phyloP scores from a whole-genome alignment of 768 basidiomycete genomes.

The Collybiopsis luxurians region DNA sequence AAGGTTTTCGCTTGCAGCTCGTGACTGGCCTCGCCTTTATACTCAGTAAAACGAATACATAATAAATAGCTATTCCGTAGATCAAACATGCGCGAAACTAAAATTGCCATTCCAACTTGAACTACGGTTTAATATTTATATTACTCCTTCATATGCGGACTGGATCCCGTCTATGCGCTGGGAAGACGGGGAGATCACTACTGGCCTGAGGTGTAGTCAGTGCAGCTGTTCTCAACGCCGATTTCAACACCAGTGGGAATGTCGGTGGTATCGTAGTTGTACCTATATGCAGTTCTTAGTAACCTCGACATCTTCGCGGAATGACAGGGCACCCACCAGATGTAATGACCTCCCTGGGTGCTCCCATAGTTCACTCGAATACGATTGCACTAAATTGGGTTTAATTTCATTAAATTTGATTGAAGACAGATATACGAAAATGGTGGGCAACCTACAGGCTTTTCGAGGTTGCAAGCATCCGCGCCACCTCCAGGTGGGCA shows the following conservation, averaged over 20 bases:
- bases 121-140: no score
- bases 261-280: constrained; percentile 6
- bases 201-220: no score
- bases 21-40: no score
- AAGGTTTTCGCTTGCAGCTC: no score
- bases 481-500: constrained; percentile 4
- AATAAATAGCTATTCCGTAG: no score
- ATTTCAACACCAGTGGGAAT: constrained; percentile 3
- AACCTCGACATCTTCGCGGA: background rate
- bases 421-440: no score
- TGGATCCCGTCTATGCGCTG: no score
- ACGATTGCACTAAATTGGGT: constrained; percentile 2
- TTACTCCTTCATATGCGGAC: no score
- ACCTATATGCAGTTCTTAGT: background rate
- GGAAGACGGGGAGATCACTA: no score
- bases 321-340: background rate
- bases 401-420: background rate
- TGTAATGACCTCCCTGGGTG: constrained; percentile 2
- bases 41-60: no score
- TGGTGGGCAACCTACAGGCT: background rate
- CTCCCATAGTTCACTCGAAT: constrained; percentile 4
- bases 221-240: background rate
- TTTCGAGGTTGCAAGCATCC: constrained; percentile 1
- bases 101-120: no score
- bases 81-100: no score